Evolutionary conservation across 1,139 yeast genomes (phyloP).

Genomic region (Geotrichum citri-aurantii): DNA sequence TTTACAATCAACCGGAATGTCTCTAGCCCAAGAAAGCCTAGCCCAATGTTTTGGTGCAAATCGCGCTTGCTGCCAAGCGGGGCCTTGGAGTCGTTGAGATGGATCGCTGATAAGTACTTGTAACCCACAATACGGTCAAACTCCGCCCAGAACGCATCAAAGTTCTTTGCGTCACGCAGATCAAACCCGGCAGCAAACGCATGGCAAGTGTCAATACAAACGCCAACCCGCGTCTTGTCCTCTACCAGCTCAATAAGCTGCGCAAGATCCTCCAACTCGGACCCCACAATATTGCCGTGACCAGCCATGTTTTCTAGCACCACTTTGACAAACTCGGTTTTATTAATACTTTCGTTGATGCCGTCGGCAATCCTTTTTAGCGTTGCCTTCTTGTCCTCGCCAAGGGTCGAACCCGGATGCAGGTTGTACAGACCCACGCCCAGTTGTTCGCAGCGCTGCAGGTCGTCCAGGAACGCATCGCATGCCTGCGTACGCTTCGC

Average conservation of each 20-base stretch:
- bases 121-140: slow-evolving; percentile 72
- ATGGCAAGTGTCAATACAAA: slow-evolving; percentile 93
- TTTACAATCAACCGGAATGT: slow-evolving; percentile 75
- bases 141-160: slow-evolving; percentile 61
- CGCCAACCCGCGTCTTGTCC: slow-evolving; percentile 78
- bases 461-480: slow-evolving; percentile 78
- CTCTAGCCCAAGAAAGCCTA: slow-evolving; percentile 85
- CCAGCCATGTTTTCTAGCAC: slow-evolving; percentile 98
- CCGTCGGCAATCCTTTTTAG: slow-evolving; percentile 64
- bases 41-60: slow-evolving; percentile 82
- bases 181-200: slow-evolving; percentile 96
- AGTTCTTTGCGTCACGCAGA: slow-evolving; percentile 51
- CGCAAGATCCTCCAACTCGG: slow-evolving; percentile 66
- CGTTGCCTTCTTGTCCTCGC: slow-evolving; percentile 62
- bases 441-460: slow-evolving; percentile 76
- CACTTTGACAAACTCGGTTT: slow-evolving; percentile 73
- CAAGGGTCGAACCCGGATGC: slow-evolving; percentile 90
- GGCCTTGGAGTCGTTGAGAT: slow-evolving; percentile 90
- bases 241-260: slow-evolving; percentile 71
- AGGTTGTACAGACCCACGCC: slow-evolving; percentile 84
- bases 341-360: slow-evolving; percentile 68
- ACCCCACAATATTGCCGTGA: slow-evolving; percentile 85
- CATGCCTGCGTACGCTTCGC: slow-evolving; percentile 74
- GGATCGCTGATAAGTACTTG: slow-evolving; percentile 72
- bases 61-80: slow-evolving; percentile 89